Conservation (phyloP, 1,284 basidiomycete genomes). For the Trametes hirsuta region DNA sequence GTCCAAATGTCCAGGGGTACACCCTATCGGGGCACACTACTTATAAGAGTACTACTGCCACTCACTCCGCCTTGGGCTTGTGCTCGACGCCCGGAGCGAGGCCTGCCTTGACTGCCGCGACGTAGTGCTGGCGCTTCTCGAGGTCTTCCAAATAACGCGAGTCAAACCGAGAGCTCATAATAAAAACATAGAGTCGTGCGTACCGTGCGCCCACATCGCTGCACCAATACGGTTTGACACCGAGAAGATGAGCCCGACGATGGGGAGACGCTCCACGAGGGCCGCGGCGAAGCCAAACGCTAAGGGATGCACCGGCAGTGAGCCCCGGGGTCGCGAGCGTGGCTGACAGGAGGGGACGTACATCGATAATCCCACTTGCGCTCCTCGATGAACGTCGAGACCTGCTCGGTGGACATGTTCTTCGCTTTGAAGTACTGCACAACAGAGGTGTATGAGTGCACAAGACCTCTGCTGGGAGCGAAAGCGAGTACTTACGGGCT, state of each 20-base stretch:
- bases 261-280: conserved; percentile 76
- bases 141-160: conserved; percentile 51
- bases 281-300: conserved; percentile 84
- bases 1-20: too few species aligned
- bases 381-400: conserved; percentile 81
- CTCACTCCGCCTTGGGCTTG: conserved; percentile 15
- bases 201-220: conserved; percentile 90
- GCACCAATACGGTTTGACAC: conserved; percentile 87
- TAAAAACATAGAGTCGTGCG: conserved; percentile 22
- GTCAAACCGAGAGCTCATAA: too few species aligned
- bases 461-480: not conserved
- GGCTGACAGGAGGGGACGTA: conserved; percentile 33
- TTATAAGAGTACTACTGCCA: too few species aligned
- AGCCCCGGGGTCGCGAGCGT: not conserved
- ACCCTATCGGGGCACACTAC: too few species aligned
- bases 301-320: conserved; percentile 33
- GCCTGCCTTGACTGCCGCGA: conserved; percentile 39
- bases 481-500: conserved; percentile 49
- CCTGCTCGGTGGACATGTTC: conserved; percentile 71
- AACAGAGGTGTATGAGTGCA: not conserved
- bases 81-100: conserved; percentile 2
- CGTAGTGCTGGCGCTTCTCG: conserved; percentile 78
- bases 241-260: conserved; percentile 79
- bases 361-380: conserved; percentile 85
- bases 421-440: conserved; percentile 80